Conservation (phyloP, 108 stramenopile species). For the Pseudonitzschia multistriata region DNA sequence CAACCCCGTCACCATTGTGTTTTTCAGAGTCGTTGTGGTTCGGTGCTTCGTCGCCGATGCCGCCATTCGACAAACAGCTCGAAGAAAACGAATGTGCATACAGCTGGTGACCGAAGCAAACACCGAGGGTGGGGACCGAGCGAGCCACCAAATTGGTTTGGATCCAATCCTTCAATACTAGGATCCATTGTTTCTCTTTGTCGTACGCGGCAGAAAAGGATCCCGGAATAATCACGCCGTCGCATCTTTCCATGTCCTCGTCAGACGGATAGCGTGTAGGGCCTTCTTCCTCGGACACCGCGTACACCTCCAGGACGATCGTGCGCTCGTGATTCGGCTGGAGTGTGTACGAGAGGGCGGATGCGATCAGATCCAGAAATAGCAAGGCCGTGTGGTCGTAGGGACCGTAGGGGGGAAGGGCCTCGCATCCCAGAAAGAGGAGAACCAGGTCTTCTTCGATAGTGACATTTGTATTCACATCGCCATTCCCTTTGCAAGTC, state of each 20-base stretch:
- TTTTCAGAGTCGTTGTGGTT: neutral
- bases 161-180: conserved; percentile 47
- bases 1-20: conserved; percentile 2
- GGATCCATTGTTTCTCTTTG: conserved; percentile 53
- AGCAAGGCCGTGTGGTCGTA: conserved; percentile 56
- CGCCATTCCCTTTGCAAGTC: neutral
- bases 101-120: conserved; percentile 86
- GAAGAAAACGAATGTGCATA: conserved; percentile 74
- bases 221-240: conserved; percentile 77
- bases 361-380: conserved; percentile 61
- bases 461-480: neutral
- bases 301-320: conserved; percentile 49
- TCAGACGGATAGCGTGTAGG: conserved; percentile 55
- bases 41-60: neutral
- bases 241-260: conserved; percentile 21
- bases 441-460: neutral
- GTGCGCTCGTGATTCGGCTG: conserved; percentile 5
- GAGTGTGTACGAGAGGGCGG: conserved; percentile 2
- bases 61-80: no score
- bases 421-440: conserved; percentile 66
- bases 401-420: conserved; percentile 72
- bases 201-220: conserved; percentile 77
- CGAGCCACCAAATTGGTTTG: conserved; percentile 52
- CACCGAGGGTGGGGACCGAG: conserved; percentile 51
- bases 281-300: conserved; percentile 23